A percentile compares a stretch with the other conserved stretches of the same genome.
These are phyloP conservation scores for Ceratocystis harringtonii DNA, from an alignment of 2,329 filamentous ascomycete genomes.

Conservation along the genomic window DNA sequence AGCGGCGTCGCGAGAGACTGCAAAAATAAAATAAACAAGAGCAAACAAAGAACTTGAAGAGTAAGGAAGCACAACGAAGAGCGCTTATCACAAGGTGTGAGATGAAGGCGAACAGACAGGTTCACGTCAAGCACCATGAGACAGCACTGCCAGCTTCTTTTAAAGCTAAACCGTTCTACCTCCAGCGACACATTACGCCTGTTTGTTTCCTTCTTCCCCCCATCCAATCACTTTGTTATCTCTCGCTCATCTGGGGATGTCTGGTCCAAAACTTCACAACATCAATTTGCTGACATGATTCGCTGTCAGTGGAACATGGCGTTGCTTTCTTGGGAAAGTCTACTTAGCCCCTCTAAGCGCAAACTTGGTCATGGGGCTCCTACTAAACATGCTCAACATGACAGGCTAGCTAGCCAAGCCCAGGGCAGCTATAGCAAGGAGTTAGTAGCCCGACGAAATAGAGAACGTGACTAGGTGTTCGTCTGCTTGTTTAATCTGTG, in stretches of 20 bases:
- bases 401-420: neutral
- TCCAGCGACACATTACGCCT: neutral
- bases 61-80: neutral
- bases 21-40: neutral
- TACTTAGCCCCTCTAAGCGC: too few relatives aligned
- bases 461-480: neutral
- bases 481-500: neutral
- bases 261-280: neutral
- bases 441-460: neutral
- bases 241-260: neutral
- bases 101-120: neutral
- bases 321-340: neutral
- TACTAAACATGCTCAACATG: neutral
- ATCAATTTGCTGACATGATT: neutral
- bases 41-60: neutral
- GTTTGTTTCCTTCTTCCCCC: neutral
- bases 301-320: neutral
- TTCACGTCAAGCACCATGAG: neutral
- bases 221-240: neutral
- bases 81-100: conserved; percentile 3
- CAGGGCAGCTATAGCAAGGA: neutral
- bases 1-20: neutral
- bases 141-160: neutral
- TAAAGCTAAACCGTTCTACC: neutral
- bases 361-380: neutral